A percentile compares a stretch with the other conserved stretches of the same genome.
Conservation (phyloP, 2,329 filamentous ascomycete genomes). For the Alternaria infectoria region DNA sequence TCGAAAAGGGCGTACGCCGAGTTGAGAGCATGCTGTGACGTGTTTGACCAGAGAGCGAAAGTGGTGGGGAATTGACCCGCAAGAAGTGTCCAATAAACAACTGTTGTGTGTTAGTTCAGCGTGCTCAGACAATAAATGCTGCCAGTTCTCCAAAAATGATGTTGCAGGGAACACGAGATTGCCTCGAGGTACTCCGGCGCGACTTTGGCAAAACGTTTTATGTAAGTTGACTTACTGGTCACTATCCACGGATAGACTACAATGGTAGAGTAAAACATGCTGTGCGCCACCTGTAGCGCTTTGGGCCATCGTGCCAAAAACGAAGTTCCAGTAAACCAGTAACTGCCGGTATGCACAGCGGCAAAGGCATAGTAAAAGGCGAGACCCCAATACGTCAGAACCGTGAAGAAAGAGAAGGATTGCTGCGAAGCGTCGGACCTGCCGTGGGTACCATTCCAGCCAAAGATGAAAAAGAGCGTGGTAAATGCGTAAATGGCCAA, state of each 20-base stretch:
- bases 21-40: slow-evolving; percentile 79
- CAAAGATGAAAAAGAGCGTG: slow-evolving; percentile 72
- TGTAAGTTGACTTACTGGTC: slow-evolving; percentile 45
- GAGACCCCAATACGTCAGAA: slow-evolving; percentile 81
- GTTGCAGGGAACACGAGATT: background rate
- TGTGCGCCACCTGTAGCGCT: slow-evolving; percentile 47
- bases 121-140: background rate
- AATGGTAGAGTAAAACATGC: slow-evolving; percentile 52
- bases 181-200: background rate
- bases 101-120: slow-evolving; percentile 31
- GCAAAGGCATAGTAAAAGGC: slow-evolving; percentile 78
- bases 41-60: slow-evolving; percentile 61
- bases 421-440: slow-evolving; percentile 53
- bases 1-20: slow-evolving; percentile 76
- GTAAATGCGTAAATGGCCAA: slow-evolving; percentile 70
- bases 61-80: slow-evolving; percentile 42
- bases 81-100: slow-evolving; percentile 53
- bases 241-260: slow-evolving; percentile 53
- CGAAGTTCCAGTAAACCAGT: slow-evolving; percentile 54
- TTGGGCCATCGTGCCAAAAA: slow-evolving; percentile 48
- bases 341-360: slow-evolving; percentile 71
- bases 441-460: slow-evolving; percentile 65
- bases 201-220: background rate
- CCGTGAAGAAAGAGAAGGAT: slow-evolving; percentile 82
- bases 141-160: background rate